Base-by-base conservation (phyloP, 768 basidiomycete species). In the Lactarius tabidus region DNA sequence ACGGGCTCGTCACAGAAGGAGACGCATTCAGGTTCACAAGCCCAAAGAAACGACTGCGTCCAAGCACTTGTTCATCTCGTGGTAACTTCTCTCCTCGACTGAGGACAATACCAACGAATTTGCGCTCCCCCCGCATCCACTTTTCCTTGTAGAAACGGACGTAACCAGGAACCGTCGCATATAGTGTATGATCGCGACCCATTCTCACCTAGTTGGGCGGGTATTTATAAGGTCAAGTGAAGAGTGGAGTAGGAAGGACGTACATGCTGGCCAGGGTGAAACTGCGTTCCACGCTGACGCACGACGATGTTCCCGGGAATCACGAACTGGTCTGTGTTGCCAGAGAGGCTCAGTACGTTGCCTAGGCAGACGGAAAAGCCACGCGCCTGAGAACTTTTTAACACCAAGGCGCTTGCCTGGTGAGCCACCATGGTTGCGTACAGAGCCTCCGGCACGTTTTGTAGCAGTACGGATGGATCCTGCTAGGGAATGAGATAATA, bases 241-340 rank as follows among this genome's bases (percentile, higher is more conserved):
- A 43, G 38, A 23, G 56, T 65, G 59, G 31, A 36, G 63, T 2
- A 36, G 36, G 12, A 53, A n/a, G 45, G 41, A 59, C 55, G 63
- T 76, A 95, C 95, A 76, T 98, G 88, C 75, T 94, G 95, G 1
- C 95, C 96, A 6, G 96, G 87, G 73, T 96, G 94, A 78, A 97
- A 96, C 58, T 89, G 80, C 0, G 90, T 90, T 10, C 97, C 97
- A 68, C 97, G 84, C 76, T 99, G 97, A 53, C 97, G 85, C 36
- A 98, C 87, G 73, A 99, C 91, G 71, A 99, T 98, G 79, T 96
- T 93, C 51, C 97, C 97, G 10, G 97, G 93, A 29, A 91, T 83
- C 29, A 98, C 95, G 76, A 83, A 84, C 76, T 98, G 89, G 73
- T 97, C 96, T 98, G 66, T 57, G 55, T 36, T 23, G 28, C 7